Evolutionary conservation across 2,329 filamentous ascomycete species (phyloP), one percentile per base, ranked within the genome.

Genomic region (Coniochaeta hoffmannii): DNA sequence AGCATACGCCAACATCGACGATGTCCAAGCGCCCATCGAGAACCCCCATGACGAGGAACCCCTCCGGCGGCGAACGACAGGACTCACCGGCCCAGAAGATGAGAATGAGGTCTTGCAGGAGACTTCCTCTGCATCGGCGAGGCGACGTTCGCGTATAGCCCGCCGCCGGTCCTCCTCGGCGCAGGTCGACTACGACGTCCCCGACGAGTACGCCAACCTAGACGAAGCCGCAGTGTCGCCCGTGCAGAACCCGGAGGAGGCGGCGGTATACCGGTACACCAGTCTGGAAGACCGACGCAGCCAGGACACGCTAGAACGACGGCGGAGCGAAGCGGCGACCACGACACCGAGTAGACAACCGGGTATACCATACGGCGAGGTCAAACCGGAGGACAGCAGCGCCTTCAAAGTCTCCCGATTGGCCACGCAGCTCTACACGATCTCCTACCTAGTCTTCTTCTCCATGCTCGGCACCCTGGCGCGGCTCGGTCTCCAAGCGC

Each of bases 381-480:
- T 9, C 32, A 8, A 31, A 4, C 4, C 30, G 50, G 54, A 55
- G 15, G 46, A 53, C 12, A 50, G 8, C 26, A n/a, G 14, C 46
- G 28, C 14, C 50, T 44, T 34, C 44, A 30, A 50, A 1, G 69
- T 78, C 24, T 85, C 84, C 1, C 73, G 69, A 56, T 65, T 75
- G 28, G 75, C 75, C 9, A 87, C 82, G 1, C 72, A 83, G 63
- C 62, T 87, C 58, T 89, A 91, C 71, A 91, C 86, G 1, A 67
- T 91, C 58, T 91, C 89, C 0, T 90, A 96, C 69, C 81, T 97
- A 24, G 77, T 95, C 57, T 78, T 97, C 65, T 97, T 96, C 71
- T 85, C 92, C 17, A 79, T 97, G 17, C 71, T 93, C 36, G 93
- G 93, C 34, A 94, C 91, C 0, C 79, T 97, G 26, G 89, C 90